Evolutionary conservation across 768 basidiomycete species (phyloP).

Genomic region (Leccinum disarticulatum): DNA sequence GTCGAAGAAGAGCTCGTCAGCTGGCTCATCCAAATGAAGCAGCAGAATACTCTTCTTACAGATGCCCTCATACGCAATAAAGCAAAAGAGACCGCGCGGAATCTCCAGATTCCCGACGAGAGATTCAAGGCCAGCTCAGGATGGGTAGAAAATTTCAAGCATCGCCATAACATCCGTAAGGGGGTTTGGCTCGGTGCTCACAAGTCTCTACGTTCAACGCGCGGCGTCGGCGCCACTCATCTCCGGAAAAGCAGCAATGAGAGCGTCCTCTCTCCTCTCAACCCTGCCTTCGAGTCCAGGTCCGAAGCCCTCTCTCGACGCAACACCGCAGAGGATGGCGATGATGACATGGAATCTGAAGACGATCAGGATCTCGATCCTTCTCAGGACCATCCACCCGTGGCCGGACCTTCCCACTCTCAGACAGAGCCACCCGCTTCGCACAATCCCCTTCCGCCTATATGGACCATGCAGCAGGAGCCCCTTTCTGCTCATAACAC

Average conservation of each 20-base stretch:
- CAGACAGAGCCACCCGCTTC: constrained; percentile 24
- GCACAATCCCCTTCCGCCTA: constrained; percentile 33
- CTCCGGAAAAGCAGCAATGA: constrained; percentile 39
- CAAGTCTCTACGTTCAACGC: constrained; percentile 33
- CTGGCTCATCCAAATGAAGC: constrained; percentile 58
- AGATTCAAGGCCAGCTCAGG: constrained; percentile 90
- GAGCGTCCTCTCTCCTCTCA: constrained; percentile 39
- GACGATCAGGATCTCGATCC: constrained; percentile 33
- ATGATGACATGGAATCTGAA: constrained; percentile 39
- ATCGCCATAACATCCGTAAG: constrained; percentile 70
- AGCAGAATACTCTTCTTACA: constrained; percentile 49
- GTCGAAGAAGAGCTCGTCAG: constrained; percentile 64
- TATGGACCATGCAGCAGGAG: constrained; percentile 35
- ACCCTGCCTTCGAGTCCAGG: constrained; percentile 39
- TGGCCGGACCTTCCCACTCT: constrained; percentile 32
- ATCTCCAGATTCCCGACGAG: constrained; percentile 57
- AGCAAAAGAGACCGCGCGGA: constrained; percentile 64
- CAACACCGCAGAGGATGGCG: constrained; percentile 32
- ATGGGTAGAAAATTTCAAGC: constrained; percentile 93
- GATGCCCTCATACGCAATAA: constrained; percentile 64
- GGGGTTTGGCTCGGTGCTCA: constrained; percentile 55
- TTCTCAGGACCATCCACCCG: constrained; percentile 24
- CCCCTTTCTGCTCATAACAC: constrained; percentile 26
- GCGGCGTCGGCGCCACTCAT: constrained; percentile 31
- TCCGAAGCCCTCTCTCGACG: constrained; percentile 30